Evolutionary conservation across 495 filamentous ascomycete species (phyloP).

Genomic region (Penicillium dipodomyicola): DNA sequence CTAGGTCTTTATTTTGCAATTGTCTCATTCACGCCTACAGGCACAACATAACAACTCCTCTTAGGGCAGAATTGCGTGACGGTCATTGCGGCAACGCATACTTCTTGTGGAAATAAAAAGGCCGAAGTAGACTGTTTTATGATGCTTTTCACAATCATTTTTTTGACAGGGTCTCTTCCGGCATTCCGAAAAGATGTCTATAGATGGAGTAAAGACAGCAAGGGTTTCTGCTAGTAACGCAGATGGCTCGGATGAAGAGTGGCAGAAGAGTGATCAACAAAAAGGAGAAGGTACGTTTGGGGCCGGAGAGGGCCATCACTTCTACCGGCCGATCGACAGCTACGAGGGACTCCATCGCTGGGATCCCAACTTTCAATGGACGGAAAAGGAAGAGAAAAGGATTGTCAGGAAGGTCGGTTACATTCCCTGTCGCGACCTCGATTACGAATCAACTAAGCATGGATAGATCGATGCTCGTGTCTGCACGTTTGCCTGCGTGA

Average conservation of each 20-base stretch:
- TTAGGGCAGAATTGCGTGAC: background rate
- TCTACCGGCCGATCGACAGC: slow-evolving; percentile 49
- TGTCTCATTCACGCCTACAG: background rate
- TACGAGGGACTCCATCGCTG: slow-evolving; percentile 65
- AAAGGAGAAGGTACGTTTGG: slow-evolving; percentile 15
- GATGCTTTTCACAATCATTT: background rate
- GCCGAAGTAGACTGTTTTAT: background rate
- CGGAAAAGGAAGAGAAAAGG: slow-evolving; percentile 55
- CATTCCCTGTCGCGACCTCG: slow-evolving; percentile 20
- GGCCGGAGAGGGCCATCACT: slow-evolving; percentile 10
- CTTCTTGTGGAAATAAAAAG: background rate
- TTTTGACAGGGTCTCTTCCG: background rate
- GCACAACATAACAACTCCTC: background rate
- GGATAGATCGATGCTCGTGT: slow-evolving; percentile 42
- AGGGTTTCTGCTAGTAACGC: slow-evolving; percentile 8
- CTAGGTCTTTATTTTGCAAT: background rate
- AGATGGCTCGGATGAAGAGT: slow-evolving; percentile 14
- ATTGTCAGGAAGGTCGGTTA: slow-evolving; percentile 17
- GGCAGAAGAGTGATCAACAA: slow-evolving; percentile 4
- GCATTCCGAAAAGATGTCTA: slow-evolving; percentile 1
- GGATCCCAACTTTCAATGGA: slow-evolving; percentile 62
- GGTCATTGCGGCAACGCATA: background rate
- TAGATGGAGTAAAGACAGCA: slow-evolving; percentile 1
- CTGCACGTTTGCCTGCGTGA: slow-evolving; percentile 50
- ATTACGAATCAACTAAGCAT: background rate